phyloP scores from a whole-genome alignment of 345 rosid genomes.

The Brassica juncea region DNA sequence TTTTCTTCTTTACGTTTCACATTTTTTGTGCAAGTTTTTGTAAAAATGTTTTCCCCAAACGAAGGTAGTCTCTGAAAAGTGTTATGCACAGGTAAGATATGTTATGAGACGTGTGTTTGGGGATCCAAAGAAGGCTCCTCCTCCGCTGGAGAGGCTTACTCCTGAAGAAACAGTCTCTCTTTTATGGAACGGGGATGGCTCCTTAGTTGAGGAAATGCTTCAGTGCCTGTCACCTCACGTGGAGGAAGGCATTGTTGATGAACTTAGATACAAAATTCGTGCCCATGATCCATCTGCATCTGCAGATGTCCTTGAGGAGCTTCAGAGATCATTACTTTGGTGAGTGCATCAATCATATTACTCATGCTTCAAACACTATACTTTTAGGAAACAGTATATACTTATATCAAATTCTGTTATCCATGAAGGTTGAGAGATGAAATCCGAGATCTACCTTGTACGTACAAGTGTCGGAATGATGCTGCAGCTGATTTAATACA shows the following conservation, averaged over 20 bases:
- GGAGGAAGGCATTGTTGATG: conserved; percentile 60
- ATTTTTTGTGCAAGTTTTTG: not conserved
- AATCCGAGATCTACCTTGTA: conserved; percentile 80
- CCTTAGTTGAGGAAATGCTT: conserved; percentile 87
- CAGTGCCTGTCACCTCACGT: conserved; percentile 75
- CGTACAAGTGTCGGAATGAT: conserved; percentile 91
- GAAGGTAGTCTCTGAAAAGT: conserved; percentile 23
- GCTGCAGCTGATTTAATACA: conserved; percentile 99
- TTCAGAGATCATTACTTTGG: conserved; percentile 91
- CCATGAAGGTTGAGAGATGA: conserved; percentile 91
- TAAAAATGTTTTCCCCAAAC: not conserved
- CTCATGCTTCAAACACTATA: conserved; percentile 1
- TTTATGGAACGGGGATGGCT: conserved; percentile 91
- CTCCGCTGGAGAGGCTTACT: conserved; percentile 82
- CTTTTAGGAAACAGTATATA: not conserved
- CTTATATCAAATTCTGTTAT: conserved; percentile 11
- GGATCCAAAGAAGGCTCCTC: conserved; percentile 95
- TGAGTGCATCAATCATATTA: conserved; percentile 43
- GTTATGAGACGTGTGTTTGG: conserved; percentile 89
- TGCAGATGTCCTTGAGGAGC: conserved; percentile 62
- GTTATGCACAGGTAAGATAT: conserved; percentile 75
- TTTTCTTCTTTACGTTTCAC: conserved; percentile 8
- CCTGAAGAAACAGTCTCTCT: conserved; percentile 71
- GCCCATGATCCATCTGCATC: conserved; percentile 73
- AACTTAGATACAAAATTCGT: conserved; percentile 68